Conservation (phyloP, 164 flowering plant species). For the Chimonanthus salicifolius region DNA sequence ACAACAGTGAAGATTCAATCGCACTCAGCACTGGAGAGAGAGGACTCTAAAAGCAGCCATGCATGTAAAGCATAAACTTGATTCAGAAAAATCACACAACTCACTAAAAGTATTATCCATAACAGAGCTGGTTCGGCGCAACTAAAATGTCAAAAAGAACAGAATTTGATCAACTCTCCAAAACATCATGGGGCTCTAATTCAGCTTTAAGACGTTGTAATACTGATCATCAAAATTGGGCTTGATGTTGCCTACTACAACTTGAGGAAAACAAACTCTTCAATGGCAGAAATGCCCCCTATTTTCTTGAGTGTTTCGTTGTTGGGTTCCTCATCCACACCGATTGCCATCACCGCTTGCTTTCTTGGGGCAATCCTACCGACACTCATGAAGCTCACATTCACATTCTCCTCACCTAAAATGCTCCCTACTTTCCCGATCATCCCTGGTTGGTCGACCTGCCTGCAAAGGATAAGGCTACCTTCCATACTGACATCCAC, state of each 20-base stretch:
- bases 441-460: constrained; percentile 76
- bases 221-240: constrained; percentile 17
- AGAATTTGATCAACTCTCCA: neutral
- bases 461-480: constrained; percentile 60
- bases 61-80: neutral
- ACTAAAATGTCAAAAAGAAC: neutral
- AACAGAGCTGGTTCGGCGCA: neutral
- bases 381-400: constrained; percentile 72
- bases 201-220: neutral
- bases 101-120: neutral
- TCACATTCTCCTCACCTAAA: constrained; percentile 53
- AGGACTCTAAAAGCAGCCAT: neutral
- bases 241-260: constrained; percentile 21
- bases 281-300: constrained; percentile 53
- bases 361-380: constrained; percentile 43
- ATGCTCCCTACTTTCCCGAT: constrained; percentile 70
- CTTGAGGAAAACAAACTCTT: constrained; percentile 71
- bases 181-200: neutral
- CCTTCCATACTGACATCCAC: constrained; percentile 78
- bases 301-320: constrained; percentile 48
- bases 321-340: constrained; percentile 69
- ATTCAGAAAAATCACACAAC: neutral
- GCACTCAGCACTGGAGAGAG: too few relatives aligned
- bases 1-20: too few relatives aligned
- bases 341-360: constrained; percentile 72